phyloP scores from a whole-genome alignment of 2,329 filamentous ascomycete genomes.

The Ceratocystis destructans region DNA sequence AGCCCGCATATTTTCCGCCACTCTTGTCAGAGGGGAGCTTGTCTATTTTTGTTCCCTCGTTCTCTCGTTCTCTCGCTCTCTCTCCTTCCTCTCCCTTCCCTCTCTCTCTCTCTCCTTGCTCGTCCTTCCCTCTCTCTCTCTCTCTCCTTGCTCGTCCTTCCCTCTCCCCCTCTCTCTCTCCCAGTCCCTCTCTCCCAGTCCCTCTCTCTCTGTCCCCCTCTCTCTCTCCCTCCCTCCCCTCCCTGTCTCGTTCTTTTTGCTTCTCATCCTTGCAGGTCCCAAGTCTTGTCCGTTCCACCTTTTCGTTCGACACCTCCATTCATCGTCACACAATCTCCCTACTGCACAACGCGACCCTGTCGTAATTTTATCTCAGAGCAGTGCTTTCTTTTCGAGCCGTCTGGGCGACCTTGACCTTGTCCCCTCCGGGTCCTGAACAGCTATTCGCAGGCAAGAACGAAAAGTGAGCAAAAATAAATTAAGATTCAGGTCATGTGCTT shows the following conservation, averaged over 20 bases:
- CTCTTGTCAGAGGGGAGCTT: background rate
- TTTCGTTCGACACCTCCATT: background rate
- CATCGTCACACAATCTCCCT: background rate
- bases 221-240: background rate
- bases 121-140: constrained; percentile 8
- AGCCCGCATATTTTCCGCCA: background rate
- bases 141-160: background rate
- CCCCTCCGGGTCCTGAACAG: no score
- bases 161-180: constrained; percentile 14
- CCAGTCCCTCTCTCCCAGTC: constrained; percentile 14
- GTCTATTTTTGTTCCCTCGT: background rate
- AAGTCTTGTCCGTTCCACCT: constrained; percentile 1
- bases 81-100: constrained; percentile 17
- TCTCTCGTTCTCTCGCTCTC: constrained; percentile 12
- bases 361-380: background rate
- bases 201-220: no score
- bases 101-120: background rate
- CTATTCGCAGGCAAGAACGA: no score
- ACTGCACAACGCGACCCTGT: background rate
- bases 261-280: background rate
- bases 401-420: no score
- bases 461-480: no score
- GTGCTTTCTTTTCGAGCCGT: background rate
- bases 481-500: no score
- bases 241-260: background rate